Percentiles rank a stretch among this genome's conserved stretches.
phyloP scores from a whole-genome alignment of 345 rosid genomes.

The Populus ilicifolia region DNA sequence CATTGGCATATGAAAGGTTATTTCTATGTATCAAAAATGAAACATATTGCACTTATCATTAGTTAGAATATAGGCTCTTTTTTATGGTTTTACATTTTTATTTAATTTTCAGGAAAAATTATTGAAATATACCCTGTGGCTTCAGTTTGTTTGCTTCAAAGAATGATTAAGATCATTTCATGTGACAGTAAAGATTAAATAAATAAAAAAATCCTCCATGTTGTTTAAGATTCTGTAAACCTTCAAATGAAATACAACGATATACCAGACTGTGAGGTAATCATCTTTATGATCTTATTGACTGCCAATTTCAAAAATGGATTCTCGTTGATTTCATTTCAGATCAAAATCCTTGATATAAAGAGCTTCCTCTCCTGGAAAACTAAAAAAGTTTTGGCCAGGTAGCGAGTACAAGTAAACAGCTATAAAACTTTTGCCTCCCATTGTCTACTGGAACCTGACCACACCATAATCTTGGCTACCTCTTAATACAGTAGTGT shows the following conservation, averaged over 20 bases:
- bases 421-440: not conserved
- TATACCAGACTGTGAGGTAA: not conserved
- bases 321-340: not conserved
- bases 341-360: not conserved
- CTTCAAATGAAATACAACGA: not conserved
- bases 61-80: not conserved
- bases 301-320: not conserved
- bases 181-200: not conserved
- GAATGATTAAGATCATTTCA: not conserved
- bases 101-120: not conserved
- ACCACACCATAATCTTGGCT: not conserved
- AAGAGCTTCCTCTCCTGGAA: not conserved
- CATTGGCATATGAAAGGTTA: slow-evolving; percentile 80
- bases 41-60: slow-evolving; percentile 58
- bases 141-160: not conserved
- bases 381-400: not conserved
- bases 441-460: not conserved
- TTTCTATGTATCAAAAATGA: slow-evolving; percentile 78
- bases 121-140: not conserved
- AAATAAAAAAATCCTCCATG: not conserved
- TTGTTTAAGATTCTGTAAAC: not conserved
- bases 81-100: not conserved
- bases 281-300: not conserved
- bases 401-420: too few species aligned
- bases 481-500: slow-evolving; percentile 21